A percentile compares a stretch with the other conserved stretches of the same genome.
These are phyloP conservation scores for Kazachstania bromeliacearum DNA, from an alignment of 805 yeast species.

Conservation along the genomic window DNA sequence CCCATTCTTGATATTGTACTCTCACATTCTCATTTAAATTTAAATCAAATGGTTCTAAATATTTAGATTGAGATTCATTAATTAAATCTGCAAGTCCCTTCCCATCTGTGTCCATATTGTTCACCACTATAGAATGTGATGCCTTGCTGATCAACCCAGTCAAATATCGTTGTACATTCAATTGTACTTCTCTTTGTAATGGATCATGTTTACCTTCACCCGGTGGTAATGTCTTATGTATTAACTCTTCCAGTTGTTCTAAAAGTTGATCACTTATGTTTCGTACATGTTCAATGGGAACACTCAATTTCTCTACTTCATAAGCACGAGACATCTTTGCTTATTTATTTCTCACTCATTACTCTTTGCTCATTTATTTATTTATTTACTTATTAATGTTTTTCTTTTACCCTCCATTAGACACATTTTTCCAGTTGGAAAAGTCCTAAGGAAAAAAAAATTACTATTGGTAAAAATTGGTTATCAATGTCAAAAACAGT, in stretches of 20 bases:
- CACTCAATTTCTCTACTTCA: conserved; percentile 11
- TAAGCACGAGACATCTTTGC: neutral
- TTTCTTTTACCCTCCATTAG: too few species aligned
- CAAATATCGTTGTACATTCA: conserved; percentile 19
- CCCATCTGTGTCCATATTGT: conserved; percentile 38
- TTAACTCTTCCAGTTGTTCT: conserved; percentile 17
- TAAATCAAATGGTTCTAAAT: conserved; percentile 63
- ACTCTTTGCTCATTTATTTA: too few species aligned
- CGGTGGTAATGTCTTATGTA: conserved; percentile 13
- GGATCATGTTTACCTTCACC: conserved; percentile 7
- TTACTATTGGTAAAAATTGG: too few species aligned
- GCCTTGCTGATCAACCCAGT: conserved; percentile 40
- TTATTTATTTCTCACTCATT: neutral
- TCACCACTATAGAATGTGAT: conserved; percentile 46
- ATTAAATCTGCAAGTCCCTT: conserved; percentile 16
- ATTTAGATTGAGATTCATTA: conserved; percentile 14
- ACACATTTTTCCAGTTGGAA: too few species aligned
- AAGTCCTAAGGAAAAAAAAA: too few species aligned
- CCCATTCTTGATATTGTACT: conserved; percentile 48
- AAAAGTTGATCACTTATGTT: conserved; percentile 23
- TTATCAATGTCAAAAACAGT: too few species aligned
- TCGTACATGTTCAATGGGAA: conserved; percentile 21
- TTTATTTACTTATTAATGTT: too few species aligned
- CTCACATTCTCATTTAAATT: conserved; percentile 53
- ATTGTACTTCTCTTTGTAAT: conserved; percentile 16